These are phyloP conservation scores for Oldenlandia corymbosa DNA, from an alignment of 257 asterid genomes.

Conservation along the genomic window DNA sequence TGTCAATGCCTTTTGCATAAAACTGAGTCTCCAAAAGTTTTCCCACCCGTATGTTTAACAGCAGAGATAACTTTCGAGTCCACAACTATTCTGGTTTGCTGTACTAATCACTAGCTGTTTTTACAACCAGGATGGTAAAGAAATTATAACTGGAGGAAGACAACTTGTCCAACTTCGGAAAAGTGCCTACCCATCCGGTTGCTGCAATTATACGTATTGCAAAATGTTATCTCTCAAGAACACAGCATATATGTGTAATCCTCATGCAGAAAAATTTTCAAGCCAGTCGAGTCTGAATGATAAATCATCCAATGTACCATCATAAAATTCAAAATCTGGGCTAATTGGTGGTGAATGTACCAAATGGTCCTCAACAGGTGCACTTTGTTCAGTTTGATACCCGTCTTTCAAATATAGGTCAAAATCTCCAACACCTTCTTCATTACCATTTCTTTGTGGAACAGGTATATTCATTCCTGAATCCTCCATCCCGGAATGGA, in stretches of 20 bases:
- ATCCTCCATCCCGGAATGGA: constrained; percentile 25
- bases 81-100: background rate
- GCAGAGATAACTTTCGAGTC: background rate
- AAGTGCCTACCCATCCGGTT: constrained; percentile 4
- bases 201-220: constrained; percentile 5
- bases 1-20: background rate
- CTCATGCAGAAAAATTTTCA: constrained; percentile 3
- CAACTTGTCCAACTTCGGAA: background rate
- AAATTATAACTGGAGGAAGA: background rate
- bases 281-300: constrained; percentile 1
- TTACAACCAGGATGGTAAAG: background rate
- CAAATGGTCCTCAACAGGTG: constrained; percentile 21
- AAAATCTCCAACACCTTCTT: constrained; percentile 17
- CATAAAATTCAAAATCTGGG: constrained; percentile 2
- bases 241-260: background rate
- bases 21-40: background rate
- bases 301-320: constrained; percentile 1
- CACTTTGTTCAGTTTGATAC: constrained; percentile 19
- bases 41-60: too few species aligned
- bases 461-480: constrained; percentile 18
- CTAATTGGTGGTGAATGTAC: constrained; percentile 19
- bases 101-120: background rate
- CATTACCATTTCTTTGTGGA: constrained; percentile 16
- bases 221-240: background rate
- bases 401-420: constrained; percentile 23